A percentile compares a stretch with the other conserved stretches of the same genome.
Conservation (phyloP, 768 basidiomycete species). For the Boletus fagicola region DNA sequence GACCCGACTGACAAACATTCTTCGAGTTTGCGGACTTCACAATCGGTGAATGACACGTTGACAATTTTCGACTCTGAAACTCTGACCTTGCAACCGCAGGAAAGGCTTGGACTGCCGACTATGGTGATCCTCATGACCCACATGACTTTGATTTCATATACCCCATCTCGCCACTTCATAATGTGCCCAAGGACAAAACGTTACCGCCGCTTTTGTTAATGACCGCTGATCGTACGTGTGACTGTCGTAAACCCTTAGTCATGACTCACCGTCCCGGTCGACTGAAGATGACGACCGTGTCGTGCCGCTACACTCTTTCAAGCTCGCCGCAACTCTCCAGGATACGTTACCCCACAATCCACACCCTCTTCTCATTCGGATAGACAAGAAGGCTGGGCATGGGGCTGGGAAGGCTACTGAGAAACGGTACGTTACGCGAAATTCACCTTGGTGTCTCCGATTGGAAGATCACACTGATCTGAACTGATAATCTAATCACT, state of each 20-base stretch:
- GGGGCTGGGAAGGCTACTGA: conserved; percentile 78
- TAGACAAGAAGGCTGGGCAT: conserved; percentile 80
- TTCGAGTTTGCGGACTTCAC: conserved; percentile 71
- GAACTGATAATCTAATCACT: conserved; percentile 15
- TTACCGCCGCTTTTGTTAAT: conserved; percentile 73
- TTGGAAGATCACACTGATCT: background rate
- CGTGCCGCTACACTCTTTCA: conserved; percentile 86
- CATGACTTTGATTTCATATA: conserved; percentile 83
- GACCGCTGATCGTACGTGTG: conserved; percentile 74
- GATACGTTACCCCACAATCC: conserved; percentile 61
- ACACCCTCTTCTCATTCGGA: conserved; percentile 69
- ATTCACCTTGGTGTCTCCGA: background rate
- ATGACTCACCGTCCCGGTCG: conserved; percentile 5
- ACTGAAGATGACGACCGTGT: conserved; percentile 76
- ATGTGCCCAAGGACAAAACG: conserved; percentile 56
- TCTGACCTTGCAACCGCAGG: conserved; percentile 37
- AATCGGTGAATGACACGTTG: conserved; percentile 46
- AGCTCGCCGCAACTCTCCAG: conserved; percentile 77
- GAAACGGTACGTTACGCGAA: conserved; percentile 46
- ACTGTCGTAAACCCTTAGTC: background rate
- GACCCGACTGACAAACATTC: background rate
- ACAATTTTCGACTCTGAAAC: background rate
- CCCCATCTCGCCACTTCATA: conserved; percentile 79
- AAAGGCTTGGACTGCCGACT: conserved; percentile 76
- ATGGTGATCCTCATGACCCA: conserved; percentile 70